Conservation (phyloP, 2,329 filamentous ascomycete species). For the Metarhizium guizhouense region DNA sequence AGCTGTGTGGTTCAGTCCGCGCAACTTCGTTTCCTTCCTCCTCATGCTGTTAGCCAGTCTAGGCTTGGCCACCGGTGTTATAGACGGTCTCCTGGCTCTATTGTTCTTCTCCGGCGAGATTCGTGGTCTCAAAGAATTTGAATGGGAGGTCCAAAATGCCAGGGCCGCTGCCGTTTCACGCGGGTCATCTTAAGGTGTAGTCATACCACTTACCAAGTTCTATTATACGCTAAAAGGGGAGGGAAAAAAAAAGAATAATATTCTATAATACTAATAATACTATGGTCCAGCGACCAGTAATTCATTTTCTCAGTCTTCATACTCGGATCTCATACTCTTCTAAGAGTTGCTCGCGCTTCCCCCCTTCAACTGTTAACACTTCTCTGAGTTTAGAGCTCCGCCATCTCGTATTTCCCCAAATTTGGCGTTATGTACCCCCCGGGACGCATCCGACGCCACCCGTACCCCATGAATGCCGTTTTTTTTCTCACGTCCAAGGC, state of each 20-base stretch:
- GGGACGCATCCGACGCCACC: conserved; percentile 53
- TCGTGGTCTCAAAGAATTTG: conserved; percentile 77
- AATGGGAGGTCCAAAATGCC: conserved; percentile 80
- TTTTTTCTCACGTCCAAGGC: conserved; percentile 76
- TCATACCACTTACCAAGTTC: neutral
- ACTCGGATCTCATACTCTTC: neutral
- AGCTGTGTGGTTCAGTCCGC: conserved; percentile 77
- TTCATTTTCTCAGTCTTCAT: neutral
- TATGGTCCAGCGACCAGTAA: neutral
- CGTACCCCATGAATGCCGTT: conserved; percentile 83
- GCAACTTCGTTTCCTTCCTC: conserved; percentile 69
- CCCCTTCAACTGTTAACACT: neutral
- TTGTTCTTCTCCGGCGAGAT: conserved; percentile 83
- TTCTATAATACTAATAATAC: conserved; percentile 14
- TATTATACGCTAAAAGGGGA: neutral
- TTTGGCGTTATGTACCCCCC: conserved; percentile 18
- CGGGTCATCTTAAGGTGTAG: neutral
- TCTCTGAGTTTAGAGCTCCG: conserved; percentile 2
- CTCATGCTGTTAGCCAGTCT: conserved; percentile 74
- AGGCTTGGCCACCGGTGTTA: conserved; percentile 62
- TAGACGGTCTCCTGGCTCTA: conserved; percentile 80
- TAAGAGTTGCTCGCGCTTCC: neutral
- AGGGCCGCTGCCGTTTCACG: conserved; percentile 29
- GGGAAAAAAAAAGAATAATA: conserved; percentile 11
- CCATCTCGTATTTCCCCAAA: neutral